A percentile compares a stretch with the other conserved stretches of the same genome.
Conservation (phyloP, 2,329 filamentous ascomycete species). For the Gaeumannomyces sp. region DNA sequence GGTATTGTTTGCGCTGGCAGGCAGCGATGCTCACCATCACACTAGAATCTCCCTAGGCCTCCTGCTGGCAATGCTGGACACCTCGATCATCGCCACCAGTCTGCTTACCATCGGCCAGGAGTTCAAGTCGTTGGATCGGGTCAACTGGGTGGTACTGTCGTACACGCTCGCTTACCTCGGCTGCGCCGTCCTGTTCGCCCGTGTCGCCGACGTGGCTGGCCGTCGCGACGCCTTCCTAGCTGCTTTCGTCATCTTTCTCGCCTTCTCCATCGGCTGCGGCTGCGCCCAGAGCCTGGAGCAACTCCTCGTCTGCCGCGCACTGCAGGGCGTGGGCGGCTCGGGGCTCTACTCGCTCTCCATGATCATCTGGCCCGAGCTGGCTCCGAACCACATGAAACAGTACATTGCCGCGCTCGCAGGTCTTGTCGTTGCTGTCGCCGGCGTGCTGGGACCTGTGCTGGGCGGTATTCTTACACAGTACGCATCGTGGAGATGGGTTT, state of each 20-base stretch:
- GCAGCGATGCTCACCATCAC: background rate
- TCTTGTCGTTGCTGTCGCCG: slow-evolving; percentile 39
- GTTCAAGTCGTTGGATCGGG: slow-evolving; percentile 35
- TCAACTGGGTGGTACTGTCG: slow-evolving; percentile 50
- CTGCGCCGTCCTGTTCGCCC: slow-evolving; percentile 49
- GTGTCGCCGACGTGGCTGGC: slow-evolving; percentile 48
- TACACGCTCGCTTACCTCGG: slow-evolving; percentile 53
- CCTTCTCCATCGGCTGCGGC: slow-evolving; percentile 51
- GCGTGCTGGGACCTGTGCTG: slow-evolving; percentile 45
- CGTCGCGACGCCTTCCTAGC: slow-evolving; percentile 43
- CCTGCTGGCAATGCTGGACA: slow-evolving; percentile 53
- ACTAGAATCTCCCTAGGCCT: slow-evolving; percentile 45
- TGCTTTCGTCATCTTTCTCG: slow-evolving; percentile 48
- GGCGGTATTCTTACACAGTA: slow-evolving; percentile 46
- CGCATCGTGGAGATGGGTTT: slow-evolving; percentile 47
- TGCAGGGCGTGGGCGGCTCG: slow-evolving; percentile 47
- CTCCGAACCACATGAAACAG: slow-evolving; percentile 32
- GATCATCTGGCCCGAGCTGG: slow-evolving; percentile 47
- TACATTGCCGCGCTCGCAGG: slow-evolving; percentile 43
- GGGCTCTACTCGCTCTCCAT: slow-evolving; percentile 51
- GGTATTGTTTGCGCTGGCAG: background rate
- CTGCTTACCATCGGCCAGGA: slow-evolving; percentile 49
- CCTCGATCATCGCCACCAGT: slow-evolving; percentile 54
- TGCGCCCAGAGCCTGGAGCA: slow-evolving; percentile 36
- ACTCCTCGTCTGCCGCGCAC: slow-evolving; percentile 41